A percentile compares a stretch with the other conserved stretches of the same genome.
Conservation (phyloP, 345 rosid genomes). For the Eucalyptus cloeziana region DNA sequence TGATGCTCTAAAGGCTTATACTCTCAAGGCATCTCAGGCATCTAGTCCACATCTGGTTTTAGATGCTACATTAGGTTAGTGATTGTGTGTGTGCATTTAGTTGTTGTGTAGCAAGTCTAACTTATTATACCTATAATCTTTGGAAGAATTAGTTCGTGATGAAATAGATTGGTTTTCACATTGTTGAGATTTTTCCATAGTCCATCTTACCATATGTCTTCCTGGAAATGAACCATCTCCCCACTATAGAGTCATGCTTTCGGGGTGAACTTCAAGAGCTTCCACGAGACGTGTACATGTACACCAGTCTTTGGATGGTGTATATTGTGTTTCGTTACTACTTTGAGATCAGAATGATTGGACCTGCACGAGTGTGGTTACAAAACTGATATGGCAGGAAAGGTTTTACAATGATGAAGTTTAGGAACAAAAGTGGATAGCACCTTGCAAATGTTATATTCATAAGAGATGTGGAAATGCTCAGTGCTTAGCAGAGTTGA, state of each 20-base stretch:
- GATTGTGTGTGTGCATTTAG: background rate
- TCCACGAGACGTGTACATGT: background rate
- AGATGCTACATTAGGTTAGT: slow-evolving; percentile 85
- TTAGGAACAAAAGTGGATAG: background rate
- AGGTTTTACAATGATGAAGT: background rate
- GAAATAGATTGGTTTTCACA: background rate
- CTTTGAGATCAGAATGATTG: background rate
- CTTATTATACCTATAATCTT: background rate
- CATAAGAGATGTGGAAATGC: background rate
- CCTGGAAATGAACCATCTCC: background rate
- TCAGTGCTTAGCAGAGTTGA: background rate
- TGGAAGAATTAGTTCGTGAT: background rate
- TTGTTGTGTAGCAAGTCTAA: background rate
- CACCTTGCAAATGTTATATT: background rate
- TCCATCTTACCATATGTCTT: background rate
- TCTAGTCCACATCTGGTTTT: slow-evolving; percentile 64
- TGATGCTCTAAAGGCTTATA: slow-evolving; percentile 96
- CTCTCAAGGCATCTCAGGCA: slow-evolving; percentile 74
- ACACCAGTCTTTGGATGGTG: background rate
- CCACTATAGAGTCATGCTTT: background rate
- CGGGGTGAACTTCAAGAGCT: background rate
- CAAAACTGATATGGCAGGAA: background rate
- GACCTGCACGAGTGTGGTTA: background rate
- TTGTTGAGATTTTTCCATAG: background rate
- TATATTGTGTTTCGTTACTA: background rate